Evolutionary conservation across 2,329 filamentous ascomycete genomes (phyloP), one percentile per base, ranked within the genome.

Genomic region (Talaromyces sp.): DNA sequence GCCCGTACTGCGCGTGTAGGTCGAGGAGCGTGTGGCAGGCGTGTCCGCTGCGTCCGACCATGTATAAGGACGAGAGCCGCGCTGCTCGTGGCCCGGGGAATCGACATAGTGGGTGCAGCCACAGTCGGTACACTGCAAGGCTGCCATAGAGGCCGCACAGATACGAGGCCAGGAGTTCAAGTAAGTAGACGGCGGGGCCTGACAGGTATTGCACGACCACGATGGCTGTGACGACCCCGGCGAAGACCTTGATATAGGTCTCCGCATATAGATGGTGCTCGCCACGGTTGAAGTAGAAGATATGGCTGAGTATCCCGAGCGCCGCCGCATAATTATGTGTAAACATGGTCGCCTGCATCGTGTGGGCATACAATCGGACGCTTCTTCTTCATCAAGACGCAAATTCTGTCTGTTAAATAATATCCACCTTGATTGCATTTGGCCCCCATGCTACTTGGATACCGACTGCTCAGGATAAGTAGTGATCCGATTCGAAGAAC

Each of bases 1-100:
- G 84, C 42, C 91, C 91, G 77, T 91, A 82, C 67, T 90, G 82
- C 15, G 82, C 80, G 71, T 95, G 91, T 1, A 93, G 79, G 10
- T 76, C 79, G 15, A n/a, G 42, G 13, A 44, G 42, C 30, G 30
- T 33, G 10, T 33, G 10, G 30, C 30, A 33, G 6, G 30, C 30
- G 30, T 33, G 30, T 9, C 30, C 30, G 10, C 30, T 33, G 30
- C 30, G 30, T 33, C 30, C 30, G 42, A 44, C 42, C 19, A n/a
- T 44, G n/a, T 44, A 44, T 10, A 44, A 15, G 15, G 6, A 17
- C 19, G 42, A 44, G 42, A 44, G 19, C 4, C 13, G 15, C 19
- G 15, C 42, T 17, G 6, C 42, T 17, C 19, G 11, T 19, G 15
- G 42, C 17, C 42, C 11, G 19, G 42, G 42, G 42, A 44, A n/a